Conservation (phyloP, 768 basidiomycete genomes). For the Steccherinum ochraceum region DNA sequence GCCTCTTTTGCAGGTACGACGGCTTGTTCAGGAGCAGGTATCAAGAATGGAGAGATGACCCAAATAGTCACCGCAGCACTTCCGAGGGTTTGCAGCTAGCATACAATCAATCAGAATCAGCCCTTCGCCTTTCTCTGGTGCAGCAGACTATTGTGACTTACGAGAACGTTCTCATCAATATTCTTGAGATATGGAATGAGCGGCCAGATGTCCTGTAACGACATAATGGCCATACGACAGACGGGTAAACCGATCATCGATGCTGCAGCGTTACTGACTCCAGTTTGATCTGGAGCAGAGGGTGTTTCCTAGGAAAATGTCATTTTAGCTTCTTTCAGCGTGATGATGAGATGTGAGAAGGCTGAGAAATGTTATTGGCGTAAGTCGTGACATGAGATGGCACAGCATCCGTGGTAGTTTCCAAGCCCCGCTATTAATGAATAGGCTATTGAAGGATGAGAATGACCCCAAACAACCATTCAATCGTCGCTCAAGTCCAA, state of each 20-base stretch:
- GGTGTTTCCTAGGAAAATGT: constrained; percentile 8
- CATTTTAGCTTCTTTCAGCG: background rate
- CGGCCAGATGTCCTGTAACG: constrained; percentile 22
- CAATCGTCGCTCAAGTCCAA: no score
- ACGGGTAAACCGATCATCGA: constrained; percentile 19
- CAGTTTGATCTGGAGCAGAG: constrained; percentile 11
- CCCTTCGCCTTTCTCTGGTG: no score
- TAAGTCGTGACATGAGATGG: no score
- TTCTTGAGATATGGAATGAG: constrained; percentile 10
- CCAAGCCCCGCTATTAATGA: no score
- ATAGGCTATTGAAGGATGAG: no score
- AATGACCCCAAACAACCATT: no score
- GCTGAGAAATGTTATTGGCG: no score
- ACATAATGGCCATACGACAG: constrained; percentile 20
- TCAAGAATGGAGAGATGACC: constrained; percentile 7
- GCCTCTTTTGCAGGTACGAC: background rate
- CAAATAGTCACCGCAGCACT: constrained; percentile 4
- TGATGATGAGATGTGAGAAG: no score
- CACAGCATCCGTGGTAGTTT: no score
- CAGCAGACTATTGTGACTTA: background rate
- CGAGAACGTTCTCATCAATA: constrained; percentile 11
- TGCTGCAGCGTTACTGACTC: constrained; percentile 6
- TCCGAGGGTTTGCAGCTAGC: constrained; percentile 7
- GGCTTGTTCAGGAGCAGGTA: background rate
- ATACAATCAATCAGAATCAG: background rate